Evolutionary conservation across 371 early-diverging fungal species (phyloP), one percentile per base, ranked within the genome.

Genomic region (Syncephalastrum monosporum): DNA sequence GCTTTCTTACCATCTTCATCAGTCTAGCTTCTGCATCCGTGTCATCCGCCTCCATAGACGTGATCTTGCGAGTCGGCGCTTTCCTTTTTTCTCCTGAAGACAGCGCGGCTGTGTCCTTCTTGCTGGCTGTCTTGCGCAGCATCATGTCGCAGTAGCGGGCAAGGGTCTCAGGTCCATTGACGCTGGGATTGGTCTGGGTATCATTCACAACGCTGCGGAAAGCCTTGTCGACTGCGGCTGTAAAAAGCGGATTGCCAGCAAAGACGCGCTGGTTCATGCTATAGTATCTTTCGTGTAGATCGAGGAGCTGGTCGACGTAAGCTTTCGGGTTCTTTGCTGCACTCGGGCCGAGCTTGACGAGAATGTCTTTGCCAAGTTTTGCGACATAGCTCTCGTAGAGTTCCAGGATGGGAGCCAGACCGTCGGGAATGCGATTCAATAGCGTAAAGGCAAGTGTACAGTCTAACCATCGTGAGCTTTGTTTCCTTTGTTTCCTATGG

Each of bases 181-280:
- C 79, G 12, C 73, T 62, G 10, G 79, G 50, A 45, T 78, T 77
- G 17, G 70, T 70, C 1, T 69, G 67, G 7, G 82, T 64, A 42
- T 87, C 85, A 68, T 93, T 91, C 41, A 91, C 75, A n/a, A 92
- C 77, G 2, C 80, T 68, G 41, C 91, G 79, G 66, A 91, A 91
- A 1, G 91, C 92, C 75, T 93, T 93, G 63, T 95, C 95, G 16
- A 92, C 78, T 17, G 93, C 85, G 1, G 91, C 92, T 2, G 88
- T 82, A 69, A 92, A 94, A 5, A 77, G 56, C 0, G 89, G 74
- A 61, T 93, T 89, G 19, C 74, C 69, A 5, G 72, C 57, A 70
- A 95, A 93, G 15, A 85, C 85, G 21, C 80, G 75, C 4, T 65
- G 58, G 57, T 83, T 84, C 33, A 91, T 63, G 12, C 64, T 72